Evolutionary conservation across 495 filamentous ascomycete species (phyloP).

Genomic region (Coniosporium apollinis): DNA sequence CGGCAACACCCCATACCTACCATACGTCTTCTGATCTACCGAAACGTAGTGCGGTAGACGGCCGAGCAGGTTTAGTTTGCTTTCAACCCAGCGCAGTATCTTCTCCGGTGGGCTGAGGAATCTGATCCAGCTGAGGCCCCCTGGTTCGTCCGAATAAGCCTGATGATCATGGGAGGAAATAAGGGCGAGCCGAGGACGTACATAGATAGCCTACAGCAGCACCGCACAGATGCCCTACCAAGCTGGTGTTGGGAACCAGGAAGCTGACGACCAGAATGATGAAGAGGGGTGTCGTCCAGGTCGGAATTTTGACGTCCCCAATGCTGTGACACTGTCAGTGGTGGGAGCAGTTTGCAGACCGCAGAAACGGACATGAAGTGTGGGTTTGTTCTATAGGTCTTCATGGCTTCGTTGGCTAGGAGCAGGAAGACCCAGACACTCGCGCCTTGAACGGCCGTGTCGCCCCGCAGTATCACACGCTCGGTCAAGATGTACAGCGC

Average conservation of each 20-base stretch:
- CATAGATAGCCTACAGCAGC: conserved; percentile 71
- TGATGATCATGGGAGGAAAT: background rate
- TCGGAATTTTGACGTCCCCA: conserved; percentile 63
- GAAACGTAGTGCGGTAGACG: conserved; percentile 77
- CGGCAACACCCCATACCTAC: conserved; percentile 79
- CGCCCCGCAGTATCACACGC: conserved; percentile 13
- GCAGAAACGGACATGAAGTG: conserved; percentile 50
- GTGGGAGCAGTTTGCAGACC: too few relatives aligned
- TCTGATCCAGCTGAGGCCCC: conserved; percentile 70
- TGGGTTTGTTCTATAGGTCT: conserved; percentile 57
- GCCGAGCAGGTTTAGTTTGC: conserved; percentile 64
- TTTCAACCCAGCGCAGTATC: conserved; percentile 65
- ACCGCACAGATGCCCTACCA: conserved; percentile 75
- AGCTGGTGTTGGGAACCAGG: conserved; percentile 61
- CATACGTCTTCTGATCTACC: conserved; percentile 90
- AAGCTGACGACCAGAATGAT: conserved; percentile 52
- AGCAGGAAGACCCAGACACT: conserved; percentile 89
- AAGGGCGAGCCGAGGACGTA: conserved; percentile 27
- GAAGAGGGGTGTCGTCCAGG: conserved; percentile 75
- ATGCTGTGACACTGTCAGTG: too few relatives aligned
- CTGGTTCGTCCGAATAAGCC: conserved; percentile 24
- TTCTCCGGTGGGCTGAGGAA: conserved; percentile 71
- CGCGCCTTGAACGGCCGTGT: conserved; percentile 54
- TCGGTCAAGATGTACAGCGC: conserved; percentile 20
- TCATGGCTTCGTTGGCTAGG: conserved; percentile 66